Conservation (phyloP, 1,284 basidiomycete species). For the Cronartium quercuum region DNA sequence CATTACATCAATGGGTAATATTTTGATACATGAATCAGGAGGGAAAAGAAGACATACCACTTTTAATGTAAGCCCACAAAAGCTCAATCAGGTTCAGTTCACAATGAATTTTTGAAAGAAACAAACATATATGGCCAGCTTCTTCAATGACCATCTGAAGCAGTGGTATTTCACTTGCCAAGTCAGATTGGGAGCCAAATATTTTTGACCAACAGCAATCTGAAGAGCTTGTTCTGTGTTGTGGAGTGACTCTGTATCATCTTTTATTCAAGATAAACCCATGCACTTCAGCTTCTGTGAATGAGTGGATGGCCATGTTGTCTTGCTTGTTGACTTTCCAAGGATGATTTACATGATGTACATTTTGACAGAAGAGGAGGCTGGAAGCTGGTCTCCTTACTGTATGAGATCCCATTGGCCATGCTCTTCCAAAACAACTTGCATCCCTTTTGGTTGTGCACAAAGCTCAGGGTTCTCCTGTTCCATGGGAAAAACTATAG, state of each 20-base stretch:
- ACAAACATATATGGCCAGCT: slow-evolving; percentile 2
- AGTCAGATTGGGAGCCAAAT: slow-evolving; percentile 1
- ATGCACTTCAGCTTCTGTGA: too few species aligned
- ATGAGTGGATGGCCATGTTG: background rate
- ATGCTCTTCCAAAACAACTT: background rate
- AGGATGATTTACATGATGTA: background rate
- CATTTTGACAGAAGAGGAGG: too few species aligned
- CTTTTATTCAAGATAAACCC: background rate
- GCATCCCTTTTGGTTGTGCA: background rate
- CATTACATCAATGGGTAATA: background rate
- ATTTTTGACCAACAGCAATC: slow-evolving; percentile 21
- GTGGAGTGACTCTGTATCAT: background rate
- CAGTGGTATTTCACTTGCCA: background rate
- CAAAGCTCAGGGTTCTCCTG: background rate
- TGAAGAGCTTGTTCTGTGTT: background rate
- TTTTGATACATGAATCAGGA: background rate
- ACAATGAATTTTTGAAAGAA: slow-evolving; percentile 21
- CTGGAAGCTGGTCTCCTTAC: too few species aligned
- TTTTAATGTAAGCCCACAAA: slow-evolving; percentile 12
- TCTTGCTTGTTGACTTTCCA: background rate
- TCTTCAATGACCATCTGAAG: slow-evolving; percentile 26
- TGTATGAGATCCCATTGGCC: background rate
- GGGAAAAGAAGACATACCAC: background rate
- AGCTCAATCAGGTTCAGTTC: slow-evolving; percentile 24
- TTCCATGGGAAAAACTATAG: background rate